Conservation (phyloP, 1,284 basidiomycete species). For the Rhodotorula sp. region DNA sequence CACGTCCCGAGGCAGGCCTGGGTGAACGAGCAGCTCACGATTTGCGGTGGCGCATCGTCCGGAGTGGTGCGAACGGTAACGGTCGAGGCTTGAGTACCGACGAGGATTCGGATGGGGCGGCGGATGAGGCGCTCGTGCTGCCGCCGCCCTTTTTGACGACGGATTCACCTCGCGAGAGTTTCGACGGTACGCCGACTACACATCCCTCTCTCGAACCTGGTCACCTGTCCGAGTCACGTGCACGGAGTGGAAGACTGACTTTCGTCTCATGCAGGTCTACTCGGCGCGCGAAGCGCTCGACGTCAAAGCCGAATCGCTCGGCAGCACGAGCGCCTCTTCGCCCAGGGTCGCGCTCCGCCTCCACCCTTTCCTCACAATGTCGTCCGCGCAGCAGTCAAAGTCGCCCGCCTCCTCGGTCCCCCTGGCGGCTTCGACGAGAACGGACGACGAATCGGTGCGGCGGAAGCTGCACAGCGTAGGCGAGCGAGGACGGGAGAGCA, state of each 20-base stretch:
- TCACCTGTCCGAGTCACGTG: too few species aligned
- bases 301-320: not conserved
- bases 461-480: not conserved
- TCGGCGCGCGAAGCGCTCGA: conserved; percentile 21
- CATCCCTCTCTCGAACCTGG: too few species aligned
- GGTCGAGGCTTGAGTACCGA: not conserved
- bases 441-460: not conserved
- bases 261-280: conserved; percentile 12
- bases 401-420: conserved; percentile 29
- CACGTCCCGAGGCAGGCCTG: not conserved
- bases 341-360: conserved; percentile 29
- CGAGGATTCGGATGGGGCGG: not conserved
- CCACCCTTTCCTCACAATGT: conserved; percentile 29
- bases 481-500: not conserved
- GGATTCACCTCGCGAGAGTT: conserved; percentile 8
- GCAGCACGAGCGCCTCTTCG: conserved; percentile 10
- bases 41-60: not conserved
- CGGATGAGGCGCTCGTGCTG: conserved; percentile 17
- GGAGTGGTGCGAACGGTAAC: not conserved
- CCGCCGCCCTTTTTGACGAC: conserved; percentile 28
- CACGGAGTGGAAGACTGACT: not conserved
- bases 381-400: conserved; percentile 13
- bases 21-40: not conserved
- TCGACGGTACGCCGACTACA: conserved; percentile 19
- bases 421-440: conserved; percentile 22